Percentiles rank a stretch among this genome's conserved stretches.
phyloP scores from a whole-genome alignment of 176 grass and related monocot genomes.

The Juncus inflexus region DNA sequence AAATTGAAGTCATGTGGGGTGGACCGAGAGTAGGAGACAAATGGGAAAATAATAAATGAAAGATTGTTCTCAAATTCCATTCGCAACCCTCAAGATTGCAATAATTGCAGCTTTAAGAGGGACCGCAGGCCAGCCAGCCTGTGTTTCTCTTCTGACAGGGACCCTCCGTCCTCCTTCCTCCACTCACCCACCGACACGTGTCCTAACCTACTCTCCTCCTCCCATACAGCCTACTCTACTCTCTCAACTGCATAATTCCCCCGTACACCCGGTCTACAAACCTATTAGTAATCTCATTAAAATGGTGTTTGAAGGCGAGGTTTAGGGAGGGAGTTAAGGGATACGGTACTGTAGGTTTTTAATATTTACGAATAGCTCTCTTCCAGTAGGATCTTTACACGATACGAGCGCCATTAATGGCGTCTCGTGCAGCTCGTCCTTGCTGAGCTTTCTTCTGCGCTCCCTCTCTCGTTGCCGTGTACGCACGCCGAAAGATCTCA shows the following conservation, averaged over 20 bases:
- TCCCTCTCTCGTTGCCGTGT: background rate
- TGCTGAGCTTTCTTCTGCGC: conserved; percentile 9
- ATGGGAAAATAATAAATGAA: no score
- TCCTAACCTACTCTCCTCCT: background rate
- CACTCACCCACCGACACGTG: background rate
- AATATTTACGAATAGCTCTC: conserved; percentile 5
- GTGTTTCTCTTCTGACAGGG: no score
- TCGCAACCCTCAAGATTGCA: no score
- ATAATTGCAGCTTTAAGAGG: no score
- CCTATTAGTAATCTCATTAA: no score
- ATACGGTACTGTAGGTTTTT: conserved; percentile 17
- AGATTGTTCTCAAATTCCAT: no score
- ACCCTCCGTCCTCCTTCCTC: background rate
- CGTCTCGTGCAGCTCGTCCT: conserved; percentile 2
- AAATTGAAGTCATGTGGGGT: no score
- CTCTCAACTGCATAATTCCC: background rate
- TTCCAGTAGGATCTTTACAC: conserved; percentile 3
- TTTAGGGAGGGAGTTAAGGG: background rate
- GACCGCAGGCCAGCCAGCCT: no score
- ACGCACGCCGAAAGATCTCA: conserved; percentile 25
- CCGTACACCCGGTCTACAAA: background rate
- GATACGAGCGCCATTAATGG: conserved; percentile 24
- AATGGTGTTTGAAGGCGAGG: background rate
- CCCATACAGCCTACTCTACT: conserved; percentile 13
- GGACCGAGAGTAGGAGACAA: no score